These are phyloP conservation scores for Microdochium paspali DNA, from an alignment of 2,329 filamentous ascomycete species.

Conservation along the genomic window DNA sequence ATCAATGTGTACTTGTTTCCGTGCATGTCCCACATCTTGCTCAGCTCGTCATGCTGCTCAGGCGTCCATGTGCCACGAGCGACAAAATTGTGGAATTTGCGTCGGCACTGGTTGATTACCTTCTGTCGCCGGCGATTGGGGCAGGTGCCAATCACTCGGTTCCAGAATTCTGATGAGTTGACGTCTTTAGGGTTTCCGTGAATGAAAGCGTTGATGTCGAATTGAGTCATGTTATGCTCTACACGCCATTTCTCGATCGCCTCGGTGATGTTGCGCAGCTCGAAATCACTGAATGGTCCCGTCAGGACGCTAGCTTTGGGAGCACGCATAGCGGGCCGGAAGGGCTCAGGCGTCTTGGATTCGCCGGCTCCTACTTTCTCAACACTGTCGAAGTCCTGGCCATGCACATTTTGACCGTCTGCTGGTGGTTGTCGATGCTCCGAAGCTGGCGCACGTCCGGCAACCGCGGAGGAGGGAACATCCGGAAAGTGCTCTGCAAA, in stretches of 20 bases:
- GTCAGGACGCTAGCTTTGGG: constrained; percentile 2
- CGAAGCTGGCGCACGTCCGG: background rate
- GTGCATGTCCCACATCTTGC: constrained; percentile 31
- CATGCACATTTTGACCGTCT: background rate
- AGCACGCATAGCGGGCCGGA: background rate
- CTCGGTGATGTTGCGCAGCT: constrained; percentile 28
- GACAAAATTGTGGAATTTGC: constrained; percentile 57
- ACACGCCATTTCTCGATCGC: constrained; percentile 34
- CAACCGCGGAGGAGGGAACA: background rate
- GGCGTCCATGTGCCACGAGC: constrained; percentile 48
- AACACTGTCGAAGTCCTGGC: background rate
- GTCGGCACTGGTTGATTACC: constrained; percentile 46
- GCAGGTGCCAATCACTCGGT: constrained; percentile 33
- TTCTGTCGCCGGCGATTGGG: constrained; percentile 42
- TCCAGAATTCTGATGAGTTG: constrained; percentile 36
- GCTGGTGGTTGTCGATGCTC: background rate
- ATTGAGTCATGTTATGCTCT: constrained; percentile 30
- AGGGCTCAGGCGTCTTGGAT: background rate
- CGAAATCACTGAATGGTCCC: constrained; percentile 33
- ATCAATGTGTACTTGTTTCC: constrained; percentile 54
- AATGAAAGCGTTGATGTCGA: constrained; percentile 37
- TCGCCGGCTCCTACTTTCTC: background rate
- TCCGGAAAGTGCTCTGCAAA: background rate
- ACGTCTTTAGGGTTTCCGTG: constrained; percentile 14
- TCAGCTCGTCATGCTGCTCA: constrained; percentile 48